These are phyloP conservation scores for Trichocomaceae sp. DNA, from an alignment of 2,329 filamentous ascomycete species.

Conservation along the genomic window DNA sequence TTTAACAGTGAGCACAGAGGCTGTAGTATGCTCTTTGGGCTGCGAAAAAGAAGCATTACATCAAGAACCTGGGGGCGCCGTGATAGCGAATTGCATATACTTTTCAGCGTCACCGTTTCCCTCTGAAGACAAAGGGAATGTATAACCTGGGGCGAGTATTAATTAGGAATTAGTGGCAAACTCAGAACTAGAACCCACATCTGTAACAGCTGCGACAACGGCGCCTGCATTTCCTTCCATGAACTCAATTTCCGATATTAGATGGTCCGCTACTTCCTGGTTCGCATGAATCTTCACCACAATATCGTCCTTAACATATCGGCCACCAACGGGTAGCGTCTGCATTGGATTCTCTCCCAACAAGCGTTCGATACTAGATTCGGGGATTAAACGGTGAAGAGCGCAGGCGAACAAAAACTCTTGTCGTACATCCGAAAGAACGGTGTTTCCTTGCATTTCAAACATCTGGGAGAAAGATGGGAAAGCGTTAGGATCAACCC, in stretches of 20 bases:
- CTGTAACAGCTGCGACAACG: conserved; percentile 69
- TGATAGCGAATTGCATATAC: conserved; percentile 52
- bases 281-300: conserved; percentile 72
- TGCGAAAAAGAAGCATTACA: conserved; percentile 55
- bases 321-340: conserved; percentile 64
- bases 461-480: conserved; percentile 60
- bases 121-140: conserved; percentile 52
- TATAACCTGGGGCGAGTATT: conserved; percentile 37
- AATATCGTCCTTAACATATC: conserved; percentile 70
- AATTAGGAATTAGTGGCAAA: conserved; percentile 1
- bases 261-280: conserved; percentile 64
- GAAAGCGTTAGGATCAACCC: conserved; percentile 57
- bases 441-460: conserved; percentile 52
- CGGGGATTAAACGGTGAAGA: conserved; percentile 74
- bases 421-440: conserved; percentile 62
- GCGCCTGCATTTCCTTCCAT: conserved; percentile 90
- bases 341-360: conserved; percentile 80
- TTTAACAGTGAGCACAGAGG: conserved; percentile 55
- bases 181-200: conserved; percentile 43
- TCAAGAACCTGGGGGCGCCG: conserved; percentile 52
- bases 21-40: conserved; percentile 49
- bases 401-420: conserved; percentile 88
- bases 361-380: conserved; percentile 69
- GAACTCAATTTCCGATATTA: conserved; percentile 76
- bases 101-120: conserved; percentile 58